Base-by-base conservation (phyloP, 2,329 filamentous ascomycete species). In the Sporothrix luriei region DNA sequence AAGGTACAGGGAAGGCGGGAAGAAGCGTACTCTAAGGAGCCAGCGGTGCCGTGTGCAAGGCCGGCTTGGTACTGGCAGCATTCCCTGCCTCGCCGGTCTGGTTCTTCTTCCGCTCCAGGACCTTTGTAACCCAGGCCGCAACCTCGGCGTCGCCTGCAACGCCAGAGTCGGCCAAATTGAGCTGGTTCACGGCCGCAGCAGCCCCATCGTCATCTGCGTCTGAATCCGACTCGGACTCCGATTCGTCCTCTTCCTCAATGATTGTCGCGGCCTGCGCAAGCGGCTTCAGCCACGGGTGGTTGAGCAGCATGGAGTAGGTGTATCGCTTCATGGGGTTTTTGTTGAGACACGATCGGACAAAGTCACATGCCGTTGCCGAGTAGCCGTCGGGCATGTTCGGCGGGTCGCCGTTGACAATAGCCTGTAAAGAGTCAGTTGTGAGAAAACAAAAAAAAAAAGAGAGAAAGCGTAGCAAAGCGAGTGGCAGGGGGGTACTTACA, bases 351-450 rank as follows among this genome's bases (percentile, higher is more conserved):
- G 90, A 90, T 51, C 87, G 85, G 29, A 99, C 94, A 80, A 99
- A 99, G 75, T 94, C 91, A 69, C 89, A 90, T 2, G 94, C 93
- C 6, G 87, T 85, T 69, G 90, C 86, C 0, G 94, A 95, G 78
- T 91, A 99, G 33, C 87, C 89, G 69, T 91, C 87, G 0, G 95
- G 95, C 43, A 99, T 87, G 76, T 91, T 89, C 13, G 95, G 95
- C 16, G 95, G 93, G n/a, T 97, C 93, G 66, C 95, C 95, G 78
- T 98, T 93, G 48, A 99, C 95, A 77, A 99, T 99, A 69, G 95
- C 95, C 95, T 99, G 74, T 29, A 55, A 70, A 76, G 9, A 51
- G 74, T 76, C 57, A 61, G 26, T 71, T 26, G 7, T 70, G 55
- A 49, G 38, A 40, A 48, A 57, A 40, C n/a, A n/a, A n/a, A n/a